These are phyloP conservation scores for Komagataea norvegica DNA, from an alignment of 1,139 yeast species.

Conservation along the genomic window DNA sequence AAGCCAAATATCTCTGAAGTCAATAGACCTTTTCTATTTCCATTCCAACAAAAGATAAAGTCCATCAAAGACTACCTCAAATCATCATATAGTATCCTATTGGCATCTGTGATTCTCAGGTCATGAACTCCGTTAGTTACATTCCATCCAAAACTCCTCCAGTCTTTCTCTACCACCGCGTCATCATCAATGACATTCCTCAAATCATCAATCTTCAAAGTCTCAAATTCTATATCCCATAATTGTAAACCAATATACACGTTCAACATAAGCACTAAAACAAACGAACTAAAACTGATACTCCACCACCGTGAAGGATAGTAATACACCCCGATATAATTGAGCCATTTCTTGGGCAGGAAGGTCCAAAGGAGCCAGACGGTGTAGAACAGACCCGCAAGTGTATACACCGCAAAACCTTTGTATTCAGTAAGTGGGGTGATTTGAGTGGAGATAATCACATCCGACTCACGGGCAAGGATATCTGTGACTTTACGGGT, in stretches of 20 bases:
- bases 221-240: conserved; percentile 70
- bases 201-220: conserved; percentile 53
- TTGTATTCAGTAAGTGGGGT: conserved; percentile 74
- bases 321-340: conserved; percentile 55
- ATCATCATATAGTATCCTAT: conserved; percentile 54
- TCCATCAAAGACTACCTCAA: no score
- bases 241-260: conserved; percentile 64
- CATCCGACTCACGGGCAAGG: conserved; percentile 74
- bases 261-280: conserved; percentile 65
- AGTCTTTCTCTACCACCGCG: conserved; percentile 40
- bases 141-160: conserved; percentile 38
- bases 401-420: conserved; percentile 74
- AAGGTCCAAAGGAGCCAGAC: conserved; percentile 68
- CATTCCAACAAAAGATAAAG: no score
- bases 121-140: conserved; percentile 86
- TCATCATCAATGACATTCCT: conserved; percentile 66
- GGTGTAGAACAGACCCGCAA: conserved; percentile 46
- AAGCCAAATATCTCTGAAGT: no score
- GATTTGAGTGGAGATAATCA: conserved; percentile 57
- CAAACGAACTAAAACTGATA: conserved; percentile 63
- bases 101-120: conserved; percentile 67
- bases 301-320: conserved; percentile 92
- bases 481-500: conserved; percentile 35
- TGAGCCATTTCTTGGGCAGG: conserved; percentile 52
- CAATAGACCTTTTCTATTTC: no score